Percentiles rank a stretch among this genome's conserved stretches.
Evolutionary conservation across 2,329 filamentous ascomycete species (phyloP).

Genomic region (Chaetothyriales sp.): DNA sequence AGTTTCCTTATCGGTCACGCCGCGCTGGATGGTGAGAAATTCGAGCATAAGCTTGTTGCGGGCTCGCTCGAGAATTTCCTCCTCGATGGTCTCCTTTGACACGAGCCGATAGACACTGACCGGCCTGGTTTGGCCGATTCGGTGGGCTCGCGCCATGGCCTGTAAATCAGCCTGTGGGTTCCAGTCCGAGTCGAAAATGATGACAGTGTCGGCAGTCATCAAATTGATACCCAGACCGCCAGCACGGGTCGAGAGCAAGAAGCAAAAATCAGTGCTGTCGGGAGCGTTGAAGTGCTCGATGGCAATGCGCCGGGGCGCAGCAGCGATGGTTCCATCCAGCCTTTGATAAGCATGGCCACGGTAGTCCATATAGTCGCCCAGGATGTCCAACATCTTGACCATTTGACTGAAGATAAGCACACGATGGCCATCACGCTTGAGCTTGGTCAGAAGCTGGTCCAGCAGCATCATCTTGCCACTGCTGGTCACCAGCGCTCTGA

Average conservation of each 20-base stretch:
- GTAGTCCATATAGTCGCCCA: constrained; percentile 82
- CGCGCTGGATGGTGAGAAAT: constrained; percentile 91
- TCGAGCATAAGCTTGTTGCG: constrained; percentile 96
- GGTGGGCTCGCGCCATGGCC: constrained; percentile 94
- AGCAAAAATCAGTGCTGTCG: constrained; percentile 89
- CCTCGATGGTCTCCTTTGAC: constrained; percentile 95
- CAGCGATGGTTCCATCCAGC: constrained; percentile 85
- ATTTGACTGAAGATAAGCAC: constrained; percentile 98
- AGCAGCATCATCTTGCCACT: constrained; percentile 99
- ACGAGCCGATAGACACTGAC: constrained; percentile 94
- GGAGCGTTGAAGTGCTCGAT: constrained; percentile 99
- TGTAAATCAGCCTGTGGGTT: constrained; percentile 96
- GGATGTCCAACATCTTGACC: constrained; percentile 95
- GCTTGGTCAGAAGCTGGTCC: constrained; percentile 82
- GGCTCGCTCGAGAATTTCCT: constrained; percentile 89
- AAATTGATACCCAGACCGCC: constrained; percentile 97
- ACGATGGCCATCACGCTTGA: constrained; percentile 84
- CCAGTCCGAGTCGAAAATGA: constrained; percentile 98
- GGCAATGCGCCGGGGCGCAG: constrained; percentile 72
- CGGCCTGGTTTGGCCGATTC: constrained; percentile 89
- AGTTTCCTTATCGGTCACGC: constrained; percentile 84
- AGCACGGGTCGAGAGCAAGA: constrained; percentile 83
- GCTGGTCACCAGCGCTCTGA: constrained; percentile 86
- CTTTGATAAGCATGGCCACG: constrained; percentile 93
- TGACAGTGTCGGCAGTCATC: constrained; percentile 96